Evolutionary conservation across 768 basidiomycete genomes (phyloP), one percentile per base, ranked within the genome.

Genomic region (Lactarius evosmus): DNA sequence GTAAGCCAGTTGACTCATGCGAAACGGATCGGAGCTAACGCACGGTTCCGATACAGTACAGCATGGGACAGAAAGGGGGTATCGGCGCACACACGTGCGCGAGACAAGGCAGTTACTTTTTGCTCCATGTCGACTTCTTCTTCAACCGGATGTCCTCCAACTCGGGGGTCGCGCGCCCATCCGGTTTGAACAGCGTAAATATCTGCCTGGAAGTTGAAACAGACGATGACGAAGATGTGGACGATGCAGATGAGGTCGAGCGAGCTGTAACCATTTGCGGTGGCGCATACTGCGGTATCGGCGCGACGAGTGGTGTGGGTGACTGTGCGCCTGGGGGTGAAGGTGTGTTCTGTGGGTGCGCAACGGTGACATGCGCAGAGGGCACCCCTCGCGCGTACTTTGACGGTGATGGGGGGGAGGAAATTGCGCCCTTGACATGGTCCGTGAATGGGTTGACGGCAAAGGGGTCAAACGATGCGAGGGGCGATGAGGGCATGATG

Each of bases 381-480:
- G 78, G 76, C 33, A 78, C 74, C 25, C 74, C 76, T 49, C 76
- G 74, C 17, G 82, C 77, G 72, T 83, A 83, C 57, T 75, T 72
- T 1, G 83, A 83, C 25, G 83, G 82, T 32, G 71, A 70, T 11
- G 81, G 78, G 57, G 82, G 78, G 59, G 72, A 73, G 33, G 77
- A 74, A 30, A 73, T 56, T n/a, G 72, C 61, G 30, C 73, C 72
- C 49, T 73, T 72, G 68, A 68, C 70, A 22, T 67, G 56, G 70
- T 77, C 75, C 41, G 83, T 85, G 77, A 86, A 87, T 11, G 84
- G 83, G 71, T 86, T 83, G 22, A 77, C 78, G 25, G 80, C 82
- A 69, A 82, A 81, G 44, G 84, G 84, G 75, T 86, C 77, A 69
- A 86, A 86, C 27, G 82, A 80, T 25, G 75, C 73, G 68, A 74